Conservation (phyloP, 2,329 filamentous ascomycete genomes). For the Ceratocystis lukuohia region DNA sequence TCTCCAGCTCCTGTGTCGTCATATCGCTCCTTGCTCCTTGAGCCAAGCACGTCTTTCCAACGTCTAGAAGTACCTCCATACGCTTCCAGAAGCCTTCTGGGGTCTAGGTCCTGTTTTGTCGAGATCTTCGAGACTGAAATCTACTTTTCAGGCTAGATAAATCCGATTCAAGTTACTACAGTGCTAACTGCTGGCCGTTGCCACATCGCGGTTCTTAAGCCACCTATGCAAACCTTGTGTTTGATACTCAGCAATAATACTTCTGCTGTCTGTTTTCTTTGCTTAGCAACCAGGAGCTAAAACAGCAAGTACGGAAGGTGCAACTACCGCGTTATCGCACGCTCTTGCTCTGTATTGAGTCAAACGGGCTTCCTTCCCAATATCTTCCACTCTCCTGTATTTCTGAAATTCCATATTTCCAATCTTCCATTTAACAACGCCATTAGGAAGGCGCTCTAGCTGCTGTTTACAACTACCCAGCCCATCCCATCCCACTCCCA, state of each 20-base stretch:
- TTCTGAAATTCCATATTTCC: neutral
- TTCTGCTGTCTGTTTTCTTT: neutral
- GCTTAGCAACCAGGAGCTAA: neutral
- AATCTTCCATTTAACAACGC: neutral
- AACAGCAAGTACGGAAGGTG: neutral
- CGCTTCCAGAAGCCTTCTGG: neutral
- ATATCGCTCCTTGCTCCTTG: neutral
- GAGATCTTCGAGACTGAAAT: neutral
- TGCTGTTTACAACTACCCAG: conserved; percentile 7
- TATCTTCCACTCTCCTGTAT: neutral
- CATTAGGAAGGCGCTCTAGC: neutral
- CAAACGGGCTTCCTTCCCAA: neutral
- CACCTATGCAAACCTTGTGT: neutral
- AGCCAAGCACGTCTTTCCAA: neutral
- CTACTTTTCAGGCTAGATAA: neutral
- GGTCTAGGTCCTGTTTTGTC: neutral
- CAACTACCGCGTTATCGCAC: neutral
- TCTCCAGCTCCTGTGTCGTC: neutral
- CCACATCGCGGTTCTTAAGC: neutral
- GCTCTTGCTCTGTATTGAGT: neutral
- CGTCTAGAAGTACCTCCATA: conserved; percentile 1
- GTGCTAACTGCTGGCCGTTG: neutral
- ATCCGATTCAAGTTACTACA: neutral
- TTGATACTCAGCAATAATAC: neutral
- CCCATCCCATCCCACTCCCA: no score